phyloP scores from a whole-genome alignment of 1,284 basidiomycete genomes.

The Ustilago nuda region DNA sequence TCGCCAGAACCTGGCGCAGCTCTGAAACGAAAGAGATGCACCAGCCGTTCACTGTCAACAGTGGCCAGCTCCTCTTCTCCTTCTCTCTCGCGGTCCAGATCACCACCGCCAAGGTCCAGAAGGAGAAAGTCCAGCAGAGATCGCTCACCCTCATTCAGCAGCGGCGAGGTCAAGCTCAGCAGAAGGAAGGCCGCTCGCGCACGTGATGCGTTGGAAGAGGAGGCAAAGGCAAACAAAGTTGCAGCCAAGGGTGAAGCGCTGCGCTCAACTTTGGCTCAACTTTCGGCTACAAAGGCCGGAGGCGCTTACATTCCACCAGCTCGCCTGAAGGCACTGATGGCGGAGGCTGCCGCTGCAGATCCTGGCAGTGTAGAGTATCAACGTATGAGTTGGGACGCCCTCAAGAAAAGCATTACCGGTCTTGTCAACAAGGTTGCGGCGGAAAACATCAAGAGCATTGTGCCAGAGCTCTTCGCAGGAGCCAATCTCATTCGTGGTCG shows the following conservation, averaged over 20 bases:
- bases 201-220: slow-evolving; percentile 11
- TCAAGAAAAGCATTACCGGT: slow-evolving; percentile 98
- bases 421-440: slow-evolving; percentile 91
- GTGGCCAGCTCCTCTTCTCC: slow-evolving; percentile 29
- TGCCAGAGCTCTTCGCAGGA: slow-evolving; percentile 78
- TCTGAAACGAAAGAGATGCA: slow-evolving; percentile 34
- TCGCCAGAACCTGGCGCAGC: slow-evolving; percentile 22
- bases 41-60: slow-evolving; percentile 21
- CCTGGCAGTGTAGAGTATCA: slow-evolving; percentile 93
- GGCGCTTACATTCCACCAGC: slow-evolving; percentile 98
- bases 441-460: slow-evolving; percentile 94
- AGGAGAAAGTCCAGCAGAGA: slow-evolving; percentile 22
- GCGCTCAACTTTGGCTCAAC: slow-evolving; percentile 42
- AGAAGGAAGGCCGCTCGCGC: slow-evolving; percentile 9
- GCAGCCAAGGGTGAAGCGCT: slow-evolving; percentile 57
- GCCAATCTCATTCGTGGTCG: slow-evolving; percentile 68
- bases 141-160: slow-evolving; percentile 28
- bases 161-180: slow-evolving; percentile 7
- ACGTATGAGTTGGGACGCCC: slow-evolving; percentile 93
- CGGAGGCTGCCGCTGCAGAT: slow-evolving; percentile 80
- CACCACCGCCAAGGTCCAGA: slow-evolving; percentile 33
- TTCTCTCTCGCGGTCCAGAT: slow-evolving; percentile 30
- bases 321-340: slow-evolving; percentile 85
- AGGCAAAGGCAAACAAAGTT: slow-evolving; percentile 21
- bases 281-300: slow-evolving; percentile 76